Evolutionary conservation across 495 filamentous ascomycete genomes (phyloP).

Genomic region (Neurospora sp.): DNA sequence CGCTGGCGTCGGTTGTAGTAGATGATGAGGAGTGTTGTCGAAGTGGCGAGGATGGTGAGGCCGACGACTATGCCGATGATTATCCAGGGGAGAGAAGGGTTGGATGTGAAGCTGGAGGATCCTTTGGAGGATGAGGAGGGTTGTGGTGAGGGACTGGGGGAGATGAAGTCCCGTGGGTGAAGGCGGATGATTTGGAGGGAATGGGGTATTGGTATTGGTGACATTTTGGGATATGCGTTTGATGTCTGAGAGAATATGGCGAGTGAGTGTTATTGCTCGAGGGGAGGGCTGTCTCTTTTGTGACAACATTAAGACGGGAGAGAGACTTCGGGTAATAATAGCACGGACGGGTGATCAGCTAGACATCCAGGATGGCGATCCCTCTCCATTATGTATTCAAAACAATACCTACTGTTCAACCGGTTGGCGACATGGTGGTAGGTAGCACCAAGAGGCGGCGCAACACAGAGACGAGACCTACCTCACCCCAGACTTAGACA

Average conservation of each 20-base stretch:
- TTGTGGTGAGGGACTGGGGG: background rate
- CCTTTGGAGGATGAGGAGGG: background rate
- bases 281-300: background rate
- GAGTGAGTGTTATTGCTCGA: background rate
- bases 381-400: background rate
- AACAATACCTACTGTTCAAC: background rate
- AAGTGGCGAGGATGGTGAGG: slow-evolving; percentile 16
- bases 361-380: background rate
- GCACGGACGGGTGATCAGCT: background rate
- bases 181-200: background rate
- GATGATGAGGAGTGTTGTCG: slow-evolving; percentile 14
- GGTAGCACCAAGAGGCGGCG: background rate
- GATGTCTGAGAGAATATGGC: background rate
- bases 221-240: background rate
- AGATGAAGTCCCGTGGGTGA: background rate
- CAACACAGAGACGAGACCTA: background rate
- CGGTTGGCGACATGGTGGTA: background rate
- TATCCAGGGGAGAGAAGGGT: slow-evolving; percentile 15
- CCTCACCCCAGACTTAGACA: background rate
- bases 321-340: background rate
- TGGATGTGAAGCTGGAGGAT: background rate
- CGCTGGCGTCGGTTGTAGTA: slow-evolving; percentile 16
- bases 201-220: background rate
- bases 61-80: slow-evolving; percentile 21
- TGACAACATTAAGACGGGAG: background rate